phyloP scores from a whole-genome alignment of 2,329 filamentous ascomycete species.

The Fusarium brachygibbosum region DNA sequence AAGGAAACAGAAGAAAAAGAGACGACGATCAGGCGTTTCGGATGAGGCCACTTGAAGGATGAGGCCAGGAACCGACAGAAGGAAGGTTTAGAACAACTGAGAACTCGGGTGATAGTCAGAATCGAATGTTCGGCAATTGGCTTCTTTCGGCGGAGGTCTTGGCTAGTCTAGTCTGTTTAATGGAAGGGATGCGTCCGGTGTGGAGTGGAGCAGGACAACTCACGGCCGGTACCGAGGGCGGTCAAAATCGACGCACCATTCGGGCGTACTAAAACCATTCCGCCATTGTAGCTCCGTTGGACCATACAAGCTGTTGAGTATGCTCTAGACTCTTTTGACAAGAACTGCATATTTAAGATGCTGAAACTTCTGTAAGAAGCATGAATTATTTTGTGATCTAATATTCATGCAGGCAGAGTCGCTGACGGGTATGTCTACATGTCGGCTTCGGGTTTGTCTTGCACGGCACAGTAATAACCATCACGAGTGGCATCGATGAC shows the following conservation, averaged over 20 bases:
- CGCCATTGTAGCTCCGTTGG: slow-evolving; percentile 31
- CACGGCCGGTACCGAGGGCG: slow-evolving; percentile 33
- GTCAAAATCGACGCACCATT: slow-evolving; percentile 42
- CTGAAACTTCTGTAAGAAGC: background rate
- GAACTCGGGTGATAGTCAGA: slow-evolving; percentile 47
- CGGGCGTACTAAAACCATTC: slow-evolving; percentile 23
- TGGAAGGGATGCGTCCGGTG: slow-evolving; percentile 6
- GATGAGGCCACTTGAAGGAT: slow-evolving; percentile 46
- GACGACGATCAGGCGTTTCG: slow-evolving; percentile 44
- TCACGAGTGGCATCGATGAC: background rate
- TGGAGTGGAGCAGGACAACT: slow-evolving; percentile 15
- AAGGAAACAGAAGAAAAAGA: slow-evolving; percentile 27
- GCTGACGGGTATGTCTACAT: background rate
- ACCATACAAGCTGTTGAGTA: too few species aligned
- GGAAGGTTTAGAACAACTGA: slow-evolving; percentile 43
- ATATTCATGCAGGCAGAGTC: background rate
- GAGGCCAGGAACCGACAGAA: slow-evolving; percentile 26
- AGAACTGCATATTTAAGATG: too few species aligned
- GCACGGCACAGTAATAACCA: background rate
- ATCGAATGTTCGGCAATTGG: slow-evolving; percentile 51
- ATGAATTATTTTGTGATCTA: slow-evolving; percentile 11
- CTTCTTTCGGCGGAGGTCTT: slow-evolving; percentile 26
- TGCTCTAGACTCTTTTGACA: too few species aligned
- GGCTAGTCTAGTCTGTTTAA: slow-evolving; percentile 10
- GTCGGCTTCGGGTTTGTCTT: background rate